Evolutionary conservation across 2,329 filamentous ascomycete genomes (phyloP).

Genomic region (Fusarium sp.): DNA sequence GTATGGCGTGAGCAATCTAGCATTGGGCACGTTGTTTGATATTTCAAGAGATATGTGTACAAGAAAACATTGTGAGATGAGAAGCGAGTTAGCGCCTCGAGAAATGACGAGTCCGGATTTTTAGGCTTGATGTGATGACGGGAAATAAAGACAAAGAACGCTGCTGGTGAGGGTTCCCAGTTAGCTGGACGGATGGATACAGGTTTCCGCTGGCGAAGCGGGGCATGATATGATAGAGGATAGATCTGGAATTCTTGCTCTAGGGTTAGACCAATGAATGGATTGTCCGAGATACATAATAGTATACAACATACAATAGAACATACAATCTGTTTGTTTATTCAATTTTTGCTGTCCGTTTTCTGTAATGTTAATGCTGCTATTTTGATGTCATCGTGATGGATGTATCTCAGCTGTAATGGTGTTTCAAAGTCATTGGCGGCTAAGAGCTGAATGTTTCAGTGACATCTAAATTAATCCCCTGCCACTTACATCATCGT

Average conservation of each 20-base stretch:
- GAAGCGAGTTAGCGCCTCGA: conserved; percentile 33
- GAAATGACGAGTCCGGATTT: conserved; percentile 39
- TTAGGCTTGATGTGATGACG: conserved; percentile 46
- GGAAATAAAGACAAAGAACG: conserved; percentile 30
- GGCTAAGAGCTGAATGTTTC: conserved; percentile 8
- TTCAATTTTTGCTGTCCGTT: background rate
- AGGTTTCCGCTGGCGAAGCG: conserved; percentile 29
- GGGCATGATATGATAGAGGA: conserved; percentile 44
- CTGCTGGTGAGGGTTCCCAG: conserved; percentile 38
- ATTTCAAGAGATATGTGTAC: conserved; percentile 41
- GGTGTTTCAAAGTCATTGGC: background rate
- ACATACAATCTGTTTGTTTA: conserved; percentile 22
- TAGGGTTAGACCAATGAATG: conserved; percentile 47
- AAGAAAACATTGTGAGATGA: conserved; percentile 39
- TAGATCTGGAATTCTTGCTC: conserved; percentile 41
- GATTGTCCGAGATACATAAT: conserved; percentile 41
- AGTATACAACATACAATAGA: conserved; percentile 35
- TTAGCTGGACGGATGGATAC: conserved; percentile 38
- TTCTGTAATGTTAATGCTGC: background rate
- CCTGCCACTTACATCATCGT: conserved; percentile 34
- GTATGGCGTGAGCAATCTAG: conserved; percentile 27
- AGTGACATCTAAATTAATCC: conserved; percentile 12
- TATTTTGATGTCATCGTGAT: background rate
- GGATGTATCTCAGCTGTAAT: background rate
- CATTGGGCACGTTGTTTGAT: conserved; percentile 39